Evolutionary conservation across 306 rosid genomes (phyloP).

Genomic region (Trifolium dubium): DNA sequence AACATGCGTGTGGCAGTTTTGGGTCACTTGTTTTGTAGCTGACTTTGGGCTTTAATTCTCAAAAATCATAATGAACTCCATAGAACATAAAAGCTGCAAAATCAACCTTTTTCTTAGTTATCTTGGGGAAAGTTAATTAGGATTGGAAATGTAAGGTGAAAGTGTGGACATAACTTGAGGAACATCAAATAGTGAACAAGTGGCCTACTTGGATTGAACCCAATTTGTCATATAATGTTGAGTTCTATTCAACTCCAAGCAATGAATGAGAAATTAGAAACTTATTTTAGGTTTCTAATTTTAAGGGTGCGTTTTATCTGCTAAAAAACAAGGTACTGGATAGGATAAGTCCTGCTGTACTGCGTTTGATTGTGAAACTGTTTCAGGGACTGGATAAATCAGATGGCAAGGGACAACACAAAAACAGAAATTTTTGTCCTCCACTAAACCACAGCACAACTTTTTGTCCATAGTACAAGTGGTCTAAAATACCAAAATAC

Average conservation of each 20-base stretch:
- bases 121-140: neutral
- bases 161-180: neutral
- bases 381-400: too few relatives aligned
- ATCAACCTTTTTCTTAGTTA: neutral
- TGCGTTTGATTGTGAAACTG: too few relatives aligned
- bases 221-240: conserved; percentile 29
- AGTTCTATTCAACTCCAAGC: conserved; percentile 6
- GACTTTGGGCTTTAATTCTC: conserved; percentile 35
- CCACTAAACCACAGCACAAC: too few relatives aligned
- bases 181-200: neutral
- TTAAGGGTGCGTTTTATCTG: neutral
- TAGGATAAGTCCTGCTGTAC: too few relatives aligned
- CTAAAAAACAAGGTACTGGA: neutral
- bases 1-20: neutral
- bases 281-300: neutral
- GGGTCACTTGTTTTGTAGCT: conserved; percentile 29
- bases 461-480: too few relatives aligned
- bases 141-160: neutral
- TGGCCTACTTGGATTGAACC: conserved; percentile 27
- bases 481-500: too few relatives aligned
- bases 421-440: too few relatives aligned
- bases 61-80: conserved; percentile 3
- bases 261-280: neutral
- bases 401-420: too few relatives aligned
- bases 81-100: neutral